Evolutionary conservation across 2,329 filamentous ascomycete genomes (phyloP).

Genomic region (Fusarium sp.): DNA sequence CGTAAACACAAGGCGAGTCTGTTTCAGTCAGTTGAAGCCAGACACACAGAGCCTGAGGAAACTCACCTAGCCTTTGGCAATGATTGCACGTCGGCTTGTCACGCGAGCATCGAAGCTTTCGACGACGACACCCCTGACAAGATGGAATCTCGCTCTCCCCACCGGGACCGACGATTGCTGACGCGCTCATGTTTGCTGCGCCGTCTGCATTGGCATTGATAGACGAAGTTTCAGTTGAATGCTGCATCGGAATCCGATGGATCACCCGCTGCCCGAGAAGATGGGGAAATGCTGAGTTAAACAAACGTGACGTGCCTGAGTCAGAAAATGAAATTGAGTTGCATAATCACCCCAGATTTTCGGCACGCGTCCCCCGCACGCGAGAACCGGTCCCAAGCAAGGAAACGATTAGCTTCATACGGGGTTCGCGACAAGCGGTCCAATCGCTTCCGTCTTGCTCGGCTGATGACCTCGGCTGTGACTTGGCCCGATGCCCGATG

Average conservation of each 20-base stretch:
- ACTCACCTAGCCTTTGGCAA: slow-evolving; percentile 31
- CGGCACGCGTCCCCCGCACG: slow-evolving; percentile 9
- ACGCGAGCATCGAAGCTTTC: slow-evolving; percentile 36
- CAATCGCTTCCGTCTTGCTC: slow-evolving; percentile 10
- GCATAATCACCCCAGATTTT: neutral
- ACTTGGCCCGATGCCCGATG: slow-evolving; percentile 31
- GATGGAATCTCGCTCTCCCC: slow-evolving; percentile 24
- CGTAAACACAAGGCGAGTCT: slow-evolving; percentile 31
- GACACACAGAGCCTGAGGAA: accelerated
- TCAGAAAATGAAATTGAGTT: neutral
- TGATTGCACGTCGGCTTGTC: slow-evolving; percentile 37
- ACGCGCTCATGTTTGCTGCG: neutral
- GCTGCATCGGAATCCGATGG: neutral
- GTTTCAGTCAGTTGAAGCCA: neutral
- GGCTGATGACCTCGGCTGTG: slow-evolving; percentile 14
- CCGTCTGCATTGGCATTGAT: neutral
- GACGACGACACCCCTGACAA: slow-evolving; percentile 38
- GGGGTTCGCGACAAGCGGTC: slow-evolving; percentile 15
- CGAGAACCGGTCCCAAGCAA: slow-evolving; percentile 2
- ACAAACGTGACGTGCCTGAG: neutral
- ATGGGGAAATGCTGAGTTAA: slow-evolving; percentile 2
- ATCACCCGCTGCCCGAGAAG: slow-evolving; percentile 33
- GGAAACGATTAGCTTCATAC: slow-evolving; percentile 2
- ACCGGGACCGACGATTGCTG: neutral
- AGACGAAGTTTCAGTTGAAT: neutral